Base-by-base conservation (phyloP, 139 green algal species). In the Ettlia oleoabundans region DNA sequence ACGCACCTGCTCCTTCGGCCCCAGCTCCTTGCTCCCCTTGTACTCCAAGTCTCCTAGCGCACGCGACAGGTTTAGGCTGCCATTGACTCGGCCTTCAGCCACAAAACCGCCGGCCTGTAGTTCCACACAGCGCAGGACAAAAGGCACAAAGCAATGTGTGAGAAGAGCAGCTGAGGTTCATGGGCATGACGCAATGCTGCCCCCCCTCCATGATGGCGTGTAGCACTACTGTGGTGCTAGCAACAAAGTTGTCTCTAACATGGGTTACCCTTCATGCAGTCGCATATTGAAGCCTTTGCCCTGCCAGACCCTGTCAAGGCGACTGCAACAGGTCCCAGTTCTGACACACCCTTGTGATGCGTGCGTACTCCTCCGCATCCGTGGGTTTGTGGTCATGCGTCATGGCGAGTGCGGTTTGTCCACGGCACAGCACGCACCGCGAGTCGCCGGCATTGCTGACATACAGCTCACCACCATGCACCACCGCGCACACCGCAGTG, bases 31-130 rank as follows among this genome's bases (percentile, higher is more conserved):
- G 15, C 70, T 86, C 63, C 90, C 84, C 83, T 97, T 97, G 86
- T 95, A 96, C 81, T 97, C 93, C 78, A 96, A 86, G 70, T 96
- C 92, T 1, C 93, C 93, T 38, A 97, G 85, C 0, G 93, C 93
- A 1, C 93, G 82, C 1, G 91, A 95, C 61, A 97, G 86, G 68
- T 96, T 96, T 32, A 97, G 85, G 63, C 85, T 92, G 33, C 92
- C 93, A 38, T 96, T 97, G 10, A 97, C 89, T 19, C 93, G 84
- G 3, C 93, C 93, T n/a, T 96, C 93, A 9, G 83, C 75, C 30
- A 94, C 88, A 75, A 92, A 92, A 0, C 91, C 89, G 5, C 91
- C 91, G 35, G 91, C 91, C 85, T 90, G 76, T 80, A 78, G n/a
- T 10, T 58, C 47, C 10, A 65, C n/a, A n/a, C n/a, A n/a, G n/a